These are phyloP conservation scores for Colletotrichum orbiculare DNA, from an alignment of 2,329 filamentous ascomycete species.

Conservation along the genomic window DNA sequence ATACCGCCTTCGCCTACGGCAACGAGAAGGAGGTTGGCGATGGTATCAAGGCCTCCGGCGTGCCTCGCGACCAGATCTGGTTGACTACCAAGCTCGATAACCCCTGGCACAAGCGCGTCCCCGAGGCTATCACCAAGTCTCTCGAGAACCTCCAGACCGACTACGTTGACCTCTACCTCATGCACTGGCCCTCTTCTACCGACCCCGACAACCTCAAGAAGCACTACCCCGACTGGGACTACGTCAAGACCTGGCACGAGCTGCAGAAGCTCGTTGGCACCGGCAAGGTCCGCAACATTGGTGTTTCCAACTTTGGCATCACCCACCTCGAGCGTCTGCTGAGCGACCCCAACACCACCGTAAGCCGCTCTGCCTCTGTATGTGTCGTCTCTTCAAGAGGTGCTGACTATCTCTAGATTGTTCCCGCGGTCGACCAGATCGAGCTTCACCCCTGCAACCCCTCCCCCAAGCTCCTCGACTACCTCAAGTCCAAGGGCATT, in stretches of 20 bases:
- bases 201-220: slow-evolving; percentile 72
- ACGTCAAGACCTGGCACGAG: slow-evolving; percentile 81
- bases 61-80: slow-evolving; percentile 75
- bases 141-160: slow-evolving; percentile 70
- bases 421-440: slow-evolving; percentile 82
- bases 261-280: slow-evolving; percentile 76
- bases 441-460: slow-evolving; percentile 86
- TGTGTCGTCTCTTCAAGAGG: not conserved
- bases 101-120: slow-evolving; percentile 78
- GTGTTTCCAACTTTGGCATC: slow-evolving; percentile 88
- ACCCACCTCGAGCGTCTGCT: slow-evolving; percentile 83
- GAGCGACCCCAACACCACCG: slow-evolving; percentile 71
- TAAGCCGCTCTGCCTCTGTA: slow-evolving; percentile 41
- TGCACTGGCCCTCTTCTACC: slow-evolving; percentile 77
- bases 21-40: slow-evolving; percentile 78
- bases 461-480: slow-evolving; percentile 81
- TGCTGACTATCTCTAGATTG: slow-evolving; percentile 49
- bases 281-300: slow-evolving; percentile 82
- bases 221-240: slow-evolving; percentile 82
- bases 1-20: slow-evolving; percentile 81
- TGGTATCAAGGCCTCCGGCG: slow-evolving; percentile 72
- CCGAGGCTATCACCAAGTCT: slow-evolving; percentile 69
- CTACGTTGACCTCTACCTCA: slow-evolving; percentile 77
- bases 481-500: slow-evolving; percentile 78
- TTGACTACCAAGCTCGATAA: slow-evolving; percentile 87